These are phyloP conservation scores for Hortiboletus flavorubellus DNA, from an alignment of 768 basidiomycete genomes.

Conservation along the genomic window DNA sequence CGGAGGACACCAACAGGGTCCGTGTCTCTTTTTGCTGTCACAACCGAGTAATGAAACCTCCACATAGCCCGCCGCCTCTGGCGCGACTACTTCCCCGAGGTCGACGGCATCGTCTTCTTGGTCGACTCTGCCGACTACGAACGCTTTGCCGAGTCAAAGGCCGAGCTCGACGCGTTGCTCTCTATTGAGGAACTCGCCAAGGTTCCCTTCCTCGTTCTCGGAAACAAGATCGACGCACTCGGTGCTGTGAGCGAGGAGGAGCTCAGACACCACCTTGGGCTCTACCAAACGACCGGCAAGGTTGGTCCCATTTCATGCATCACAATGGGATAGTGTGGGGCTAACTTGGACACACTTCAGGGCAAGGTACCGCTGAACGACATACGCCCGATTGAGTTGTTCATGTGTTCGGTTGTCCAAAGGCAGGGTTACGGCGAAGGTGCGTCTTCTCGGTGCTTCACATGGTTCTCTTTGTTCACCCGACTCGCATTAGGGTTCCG, in stretches of 20 bases:
- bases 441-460: conserved; percentile 24
- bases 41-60: background rate
- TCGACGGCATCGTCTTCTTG: conserved; percentile 97
- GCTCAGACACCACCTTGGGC: conserved; percentile 87
- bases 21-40: conserved; percentile 13
- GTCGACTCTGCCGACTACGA: conserved; percentile 97
- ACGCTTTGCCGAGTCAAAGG: conserved; percentile 94
- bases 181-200: conserved; percentile 93
- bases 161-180: conserved; percentile 93
- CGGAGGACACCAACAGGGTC: conserved; percentile 96
- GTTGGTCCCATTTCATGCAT: conserved; percentile 38
- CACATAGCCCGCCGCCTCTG: conserved; percentile 87
- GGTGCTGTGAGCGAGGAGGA: conserved; percentile 98
- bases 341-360: conserved; percentile 38
- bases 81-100: conserved; percentile 99
- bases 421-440: conserved; percentile 98
- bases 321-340: background rate
- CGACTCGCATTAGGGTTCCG: conserved; percentile 63
- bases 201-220: conserved; percentile 97
- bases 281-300: conserved; percentile 99
- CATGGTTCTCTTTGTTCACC: conserved; percentile 4
- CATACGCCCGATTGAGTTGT: conserved; percentile 97
- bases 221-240: conserved; percentile 99
- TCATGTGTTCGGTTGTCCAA: conserved; percentile 99
- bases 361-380: conserved; percentile 96